A percentile compares a stretch with the other conserved stretches of the same genome.
phyloP scores from a whole-genome alignment of 2,329 filamentous ascomycete genomes.

The Dactylonectria estremocensis region DNA sequence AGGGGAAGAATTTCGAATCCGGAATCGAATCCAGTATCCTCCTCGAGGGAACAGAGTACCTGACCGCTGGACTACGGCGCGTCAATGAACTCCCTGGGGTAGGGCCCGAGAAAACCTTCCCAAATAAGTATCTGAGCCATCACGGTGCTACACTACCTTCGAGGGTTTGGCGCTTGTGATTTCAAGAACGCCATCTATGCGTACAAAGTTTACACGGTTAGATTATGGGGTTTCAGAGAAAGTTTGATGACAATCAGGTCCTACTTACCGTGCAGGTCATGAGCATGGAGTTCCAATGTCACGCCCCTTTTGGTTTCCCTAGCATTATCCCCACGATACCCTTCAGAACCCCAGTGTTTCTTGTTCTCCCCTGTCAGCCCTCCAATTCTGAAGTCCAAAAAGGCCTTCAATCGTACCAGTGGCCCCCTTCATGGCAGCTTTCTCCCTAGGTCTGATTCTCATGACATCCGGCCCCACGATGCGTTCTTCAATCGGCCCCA shows the following conservation, averaged over 20 bases:
- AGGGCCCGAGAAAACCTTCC: no score
- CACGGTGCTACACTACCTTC: no score
- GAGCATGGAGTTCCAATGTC: background rate
- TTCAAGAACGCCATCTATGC: background rate
- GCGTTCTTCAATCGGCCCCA: constrained; percentile 7
- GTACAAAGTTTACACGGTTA: background rate
- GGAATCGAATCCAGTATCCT: no score
- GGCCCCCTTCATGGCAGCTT: background rate
- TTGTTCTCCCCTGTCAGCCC: background rate
- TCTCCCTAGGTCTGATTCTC: background rate
- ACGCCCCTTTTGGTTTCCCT: background rate
- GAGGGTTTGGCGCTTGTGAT: no score
- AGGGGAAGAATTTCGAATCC: no score
- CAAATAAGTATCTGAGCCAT: no score
- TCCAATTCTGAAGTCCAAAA: background rate
- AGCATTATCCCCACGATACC: constrained; percentile 20
- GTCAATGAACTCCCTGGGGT: no score
- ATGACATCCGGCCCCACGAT: constrained; percentile 5
- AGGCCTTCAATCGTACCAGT: background rate
- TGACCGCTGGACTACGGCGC: no score
- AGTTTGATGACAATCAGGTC: background rate
- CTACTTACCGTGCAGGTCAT: background rate
- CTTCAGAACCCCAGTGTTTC: background rate
- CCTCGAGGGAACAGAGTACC: no score
- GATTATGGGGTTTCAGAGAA: background rate